These are phyloP conservation scores for Theileria luwenshuni DNA, from an alignment of 169 alveolate species.

Conservation along the genomic window DNA sequence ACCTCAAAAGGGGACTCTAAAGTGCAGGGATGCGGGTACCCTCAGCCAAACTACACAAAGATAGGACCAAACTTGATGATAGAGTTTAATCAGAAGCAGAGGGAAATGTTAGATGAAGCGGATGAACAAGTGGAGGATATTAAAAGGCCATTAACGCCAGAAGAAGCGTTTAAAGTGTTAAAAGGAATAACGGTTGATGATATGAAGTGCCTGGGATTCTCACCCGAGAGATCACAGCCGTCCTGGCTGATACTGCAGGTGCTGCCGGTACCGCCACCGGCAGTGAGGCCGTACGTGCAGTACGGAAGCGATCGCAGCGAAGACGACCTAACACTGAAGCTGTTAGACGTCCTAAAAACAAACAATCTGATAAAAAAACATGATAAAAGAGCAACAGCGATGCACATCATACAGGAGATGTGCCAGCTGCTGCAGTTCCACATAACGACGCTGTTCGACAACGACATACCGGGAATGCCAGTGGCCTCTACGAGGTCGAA, in stretches of 20 bases:
- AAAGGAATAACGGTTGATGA: slow-evolving; percentile 89
- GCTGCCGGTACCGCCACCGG: slow-evolving; percentile 98
- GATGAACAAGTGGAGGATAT: slow-evolving; percentile 81
- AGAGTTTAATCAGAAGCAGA: slow-evolving; percentile 77
- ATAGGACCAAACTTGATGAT: slow-evolving; percentile 88
- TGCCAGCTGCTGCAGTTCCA: slow-evolving; percentile 91
- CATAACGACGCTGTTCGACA: slow-evolving; percentile 96
- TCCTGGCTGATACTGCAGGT: slow-evolving; percentile 93
- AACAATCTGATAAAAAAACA: slow-evolving; percentile 88
- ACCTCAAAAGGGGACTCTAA: slow-evolving; percentile 66
- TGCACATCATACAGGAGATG: slow-evolving; percentile 90
- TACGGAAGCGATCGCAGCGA: slow-evolving; percentile 93
- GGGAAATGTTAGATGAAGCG: slow-evolving; percentile 75
- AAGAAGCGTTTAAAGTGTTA: slow-evolving; percentile 87
- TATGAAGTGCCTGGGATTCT: slow-evolving; percentile 91
- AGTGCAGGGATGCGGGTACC: slow-evolving; percentile 87
- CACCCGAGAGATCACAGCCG: slow-evolving; percentile 91
- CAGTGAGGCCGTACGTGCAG: slow-evolving; percentile 97
- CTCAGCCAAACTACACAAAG: slow-evolving; percentile 86
- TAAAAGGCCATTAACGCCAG: slow-evolving; percentile 82
- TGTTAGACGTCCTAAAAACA: slow-evolving; percentile 93
- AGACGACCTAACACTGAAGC: slow-evolving; percentile 97
- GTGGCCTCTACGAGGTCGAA: slow-evolving; percentile 94
- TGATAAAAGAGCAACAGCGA: slow-evolving; percentile 88
- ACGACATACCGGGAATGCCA: slow-evolving; percentile 95